These are phyloP conservation scores for Aspergillus incahuasiensis DNA, from an alignment of 495 filamentous ascomycete species.

Conservation along the genomic window DNA sequence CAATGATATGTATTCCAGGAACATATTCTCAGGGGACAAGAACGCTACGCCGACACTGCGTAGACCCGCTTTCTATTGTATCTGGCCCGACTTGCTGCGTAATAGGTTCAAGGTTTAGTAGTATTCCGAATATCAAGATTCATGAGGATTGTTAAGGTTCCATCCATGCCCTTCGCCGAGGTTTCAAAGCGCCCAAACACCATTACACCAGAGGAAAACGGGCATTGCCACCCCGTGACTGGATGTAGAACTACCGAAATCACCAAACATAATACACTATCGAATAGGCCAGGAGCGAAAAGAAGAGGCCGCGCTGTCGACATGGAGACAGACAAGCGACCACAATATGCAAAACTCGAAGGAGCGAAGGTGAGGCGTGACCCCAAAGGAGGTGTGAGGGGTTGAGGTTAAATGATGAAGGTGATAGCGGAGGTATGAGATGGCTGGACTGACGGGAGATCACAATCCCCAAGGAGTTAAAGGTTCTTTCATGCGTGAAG, in stretches of 20 bases:
- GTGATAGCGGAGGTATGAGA: slow-evolving; percentile 5
- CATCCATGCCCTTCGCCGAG: not conserved
- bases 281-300: slow-evolving; percentile 6
- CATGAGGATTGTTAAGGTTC: not conserved
- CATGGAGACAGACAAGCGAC: slow-evolving; percentile 14
- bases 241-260: slow-evolving; percentile 23
- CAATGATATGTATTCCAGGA: not conserved
- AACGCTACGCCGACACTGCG: not conserved
- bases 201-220: slow-evolving; percentile 20
- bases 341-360: slow-evolving; percentile 18
- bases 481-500: slow-evolving; percentile 25
- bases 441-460: slow-evolving; percentile 11
- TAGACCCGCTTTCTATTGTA: not conserved
- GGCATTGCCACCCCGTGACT: slow-evolving; percentile 8
- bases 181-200: slow-evolving; percentile 17
- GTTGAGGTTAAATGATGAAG: slow-evolving; percentile 1
- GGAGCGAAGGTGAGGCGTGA: not conserved
- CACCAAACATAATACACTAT: slow-evolving; percentile 19
- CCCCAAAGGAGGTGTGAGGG: slow-evolving; percentile 2
- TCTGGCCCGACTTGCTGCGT: not conserved
- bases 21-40: not conserved
- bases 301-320: slow-evolving; percentile 11
- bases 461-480: slow-evolving; percentile 11
- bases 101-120: not conserved
- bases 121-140: not conserved